Base-by-base conservation (phyloP, 192 early-diverging fungal species). In the Phycomyces blakesleeanus region DNA sequence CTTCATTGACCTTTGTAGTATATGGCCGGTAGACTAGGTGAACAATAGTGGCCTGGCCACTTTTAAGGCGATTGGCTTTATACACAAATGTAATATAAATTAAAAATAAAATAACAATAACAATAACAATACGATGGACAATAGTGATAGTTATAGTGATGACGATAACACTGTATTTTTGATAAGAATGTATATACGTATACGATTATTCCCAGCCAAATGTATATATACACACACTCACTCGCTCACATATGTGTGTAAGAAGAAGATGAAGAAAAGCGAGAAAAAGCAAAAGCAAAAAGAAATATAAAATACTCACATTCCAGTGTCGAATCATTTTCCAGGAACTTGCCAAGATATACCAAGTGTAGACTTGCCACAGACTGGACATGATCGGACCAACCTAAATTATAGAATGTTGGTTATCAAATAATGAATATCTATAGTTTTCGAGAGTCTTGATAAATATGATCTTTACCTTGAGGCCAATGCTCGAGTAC, bases 401-500 rank as follows among this genome's bases (percentile, higher is more conserved):
- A 54, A 12, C 52, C 52, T 54, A 22, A 50, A 20, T 20, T 20
- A 50, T 20, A 50, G 9, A 50, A 50, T 16, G 4, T n/a, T 20
- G 21, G 10, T 16, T 9, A 16, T 20, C 5, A 50, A 50, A 50
- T 16, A 22, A 50, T 16, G n/a, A 50, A 50, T 22, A 16, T 4
- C 49, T 20, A 20, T 16, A 50, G 2, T 50, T 50, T 22, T n/a
- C 10, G 21, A 50, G 49, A 54, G 21, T 18, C 11, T 14, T 47
- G 18, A 18, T 54, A 54, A 21, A 26, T n/a, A 12, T 22, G 24
- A 26, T 54, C 20, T 12, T 54, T 54, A 54, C 52, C 52, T 54
- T 22, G 12, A 14, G 52, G 52, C 52, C 52, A 54, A 25, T 54
- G 52, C 52, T 54, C 24, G 16, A 54, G 26, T 22, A 54, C 26